These are phyloP conservation scores for Kodamaea fukazawae DNA, from an alignment of 805 yeast species.

Conservation along the genomic window DNA sequence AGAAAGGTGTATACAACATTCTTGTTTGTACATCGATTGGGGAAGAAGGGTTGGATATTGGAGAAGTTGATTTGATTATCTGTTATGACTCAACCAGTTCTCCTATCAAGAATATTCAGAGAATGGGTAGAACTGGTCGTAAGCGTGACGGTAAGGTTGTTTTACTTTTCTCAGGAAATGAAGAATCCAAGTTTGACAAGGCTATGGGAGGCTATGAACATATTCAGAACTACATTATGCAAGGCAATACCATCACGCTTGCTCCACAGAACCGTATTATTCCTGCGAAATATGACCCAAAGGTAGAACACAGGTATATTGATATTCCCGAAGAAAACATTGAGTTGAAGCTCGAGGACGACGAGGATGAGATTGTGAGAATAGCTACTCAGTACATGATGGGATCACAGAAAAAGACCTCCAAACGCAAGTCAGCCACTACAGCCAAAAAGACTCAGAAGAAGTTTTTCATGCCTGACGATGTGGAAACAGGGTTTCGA, in stretches of 20 bases:
- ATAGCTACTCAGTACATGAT: slow-evolving; percentile 66
- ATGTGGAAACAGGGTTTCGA: slow-evolving; percentile 63
- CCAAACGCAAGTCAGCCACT: slow-evolving; percentile 10
- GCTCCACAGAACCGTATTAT: slow-evolving; percentile 62
- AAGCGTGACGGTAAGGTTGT: slow-evolving; percentile 84
- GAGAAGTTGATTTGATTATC: slow-evolving; percentile 91
- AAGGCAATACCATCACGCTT: slow-evolving; percentile 42
- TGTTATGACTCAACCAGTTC: slow-evolving; percentile 92
- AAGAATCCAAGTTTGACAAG: slow-evolving; percentile 72
- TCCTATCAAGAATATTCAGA: slow-evolving; percentile 87
- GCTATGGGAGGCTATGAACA: slow-evolving; percentile 81
- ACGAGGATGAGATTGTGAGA: slow-evolving; percentile 62
- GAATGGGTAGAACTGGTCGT: slow-evolving; percentile 99
- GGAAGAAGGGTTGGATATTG: slow-evolving; percentile 97
- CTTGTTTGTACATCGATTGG: slow-evolving; percentile 96
- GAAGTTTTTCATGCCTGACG: slow-evolving; percentile 70
- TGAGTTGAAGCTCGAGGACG: slow-evolving; percentile 53
- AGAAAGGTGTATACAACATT: slow-evolving; percentile 68
- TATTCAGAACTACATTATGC: slow-evolving; percentile 68
- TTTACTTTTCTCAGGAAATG: slow-evolving; percentile 72
- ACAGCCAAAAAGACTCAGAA: slow-evolving; percentile 26
- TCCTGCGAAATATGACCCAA: slow-evolving; percentile 57
- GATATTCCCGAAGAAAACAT: slow-evolving; percentile 70
- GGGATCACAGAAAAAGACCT: slow-evolving; percentile 21
- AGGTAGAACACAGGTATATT: slow-evolving; percentile 53